Evolutionary conservation across 2,329 filamentous ascomycete genomes (phyloP).

Genomic region (Fusarium tanahbumbuense): DNA sequence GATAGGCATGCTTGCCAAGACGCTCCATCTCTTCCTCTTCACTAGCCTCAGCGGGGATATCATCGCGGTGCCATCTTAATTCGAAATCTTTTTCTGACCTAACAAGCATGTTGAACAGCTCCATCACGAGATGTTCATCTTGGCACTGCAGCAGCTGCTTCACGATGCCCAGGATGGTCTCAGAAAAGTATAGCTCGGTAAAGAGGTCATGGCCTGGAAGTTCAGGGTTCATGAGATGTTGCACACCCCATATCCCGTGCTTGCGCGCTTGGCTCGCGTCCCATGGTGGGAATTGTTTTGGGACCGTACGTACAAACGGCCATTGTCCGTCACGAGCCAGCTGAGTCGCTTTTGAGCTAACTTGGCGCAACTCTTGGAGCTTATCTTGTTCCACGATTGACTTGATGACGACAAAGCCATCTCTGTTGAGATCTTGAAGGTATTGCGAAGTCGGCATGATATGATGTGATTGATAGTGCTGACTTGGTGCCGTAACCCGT

Average conservation of each 20-base stretch:
- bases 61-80: constrained; percentile 87
- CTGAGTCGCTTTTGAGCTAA: constrained; percentile 66
- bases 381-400: constrained; percentile 68
- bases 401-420: constrained; percentile 82
- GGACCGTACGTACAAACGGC: constrained; percentile 72
- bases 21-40: constrained; percentile 74
- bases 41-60: constrained; percentile 75
- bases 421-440: constrained; percentile 66
- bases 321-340: constrained; percentile 77
- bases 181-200: constrained; percentile 77
- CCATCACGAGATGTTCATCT: constrained; percentile 80
- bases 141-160: constrained; percentile 69
- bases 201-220: constrained; percentile 73
- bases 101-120: constrained; percentile 88
- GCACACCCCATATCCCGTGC: constrained; percentile 87
- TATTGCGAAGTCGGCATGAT: constrained; percentile 40
- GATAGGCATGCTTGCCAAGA: constrained; percentile 71
- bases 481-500: neutral
- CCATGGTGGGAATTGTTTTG: constrained; percentile 94
- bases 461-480: constrained; percentile 21
- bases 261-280: constrained; percentile 63
- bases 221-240: constrained; percentile 82
- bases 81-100: constrained; percentile 77
- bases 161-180: constrained; percentile 70
- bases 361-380: constrained; percentile 69